Evolutionary conservation across 139 green algal genomes (phyloP), one percentile per base, ranked within the genome.

Genomic region (Chlamydomonas asymmetrica): DNA sequence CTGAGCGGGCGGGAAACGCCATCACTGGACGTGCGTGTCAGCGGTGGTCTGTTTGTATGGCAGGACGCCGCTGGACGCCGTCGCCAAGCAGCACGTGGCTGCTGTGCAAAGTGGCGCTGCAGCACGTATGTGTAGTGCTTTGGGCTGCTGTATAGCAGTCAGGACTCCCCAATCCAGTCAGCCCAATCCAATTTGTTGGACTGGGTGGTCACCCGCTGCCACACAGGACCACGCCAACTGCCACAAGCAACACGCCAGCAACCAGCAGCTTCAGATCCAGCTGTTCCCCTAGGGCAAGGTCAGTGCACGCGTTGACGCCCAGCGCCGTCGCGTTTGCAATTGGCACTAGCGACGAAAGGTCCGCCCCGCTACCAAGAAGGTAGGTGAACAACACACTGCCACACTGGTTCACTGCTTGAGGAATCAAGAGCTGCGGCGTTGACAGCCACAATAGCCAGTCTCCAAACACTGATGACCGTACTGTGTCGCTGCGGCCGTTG

Each of bases 321-420:
- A 96, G 66, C 63, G 72, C 84, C 23, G 75, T 63, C 0, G 88
- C 91, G 86, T 96, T 96, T 20, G 91, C 88, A 10, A 89, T 62
- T 1, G 92, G 92, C 8, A 90, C 89, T 0, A 85, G 66, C 6
- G 86, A 5, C 0, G 75, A 88, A 2, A 96, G 66, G 70, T 89
- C 78, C 2, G 68, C 40, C 6, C 68, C 75, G 18, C n/a, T n/a
- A n/a, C 80, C 75, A 0, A 94, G 77, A 6, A 89, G 39, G 10
- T 64, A 57, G 1, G 85, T 73, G 61, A 95, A 95, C 3, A 89
- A 43, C 0, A 82, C 64, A 38, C 81, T 87, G 32, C 85, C 88
- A 4, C 4, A 66, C 34, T 90, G 73, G 54, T 94, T 93, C 16
- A 89, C 23, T 0, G 63, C 29, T 32, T 79, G 67, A 18, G 69